These are phyloP conservation scores for Penicillium italicum DNA, from an alignment of 2,329 filamentous ascomycete species.

Conservation along the genomic window DNA sequence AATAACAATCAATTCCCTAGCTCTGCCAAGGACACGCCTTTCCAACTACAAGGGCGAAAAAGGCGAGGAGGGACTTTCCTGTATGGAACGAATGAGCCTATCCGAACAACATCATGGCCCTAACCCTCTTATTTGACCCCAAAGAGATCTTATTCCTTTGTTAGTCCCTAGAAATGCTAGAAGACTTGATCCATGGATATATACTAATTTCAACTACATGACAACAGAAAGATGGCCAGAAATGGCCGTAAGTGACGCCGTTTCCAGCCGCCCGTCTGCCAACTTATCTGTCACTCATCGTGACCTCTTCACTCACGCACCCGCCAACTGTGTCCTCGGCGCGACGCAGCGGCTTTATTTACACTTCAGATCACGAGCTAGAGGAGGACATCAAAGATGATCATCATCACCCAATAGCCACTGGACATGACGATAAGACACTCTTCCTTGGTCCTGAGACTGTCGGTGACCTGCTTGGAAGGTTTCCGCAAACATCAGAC, in stretches of 20 bases:
- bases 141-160: neutral
- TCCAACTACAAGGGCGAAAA: too few relatives aligned
- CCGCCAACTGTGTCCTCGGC: too few relatives aligned
- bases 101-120: neutral
- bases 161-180: neutral
- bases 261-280: neutral
- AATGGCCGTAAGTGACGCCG: neutral
- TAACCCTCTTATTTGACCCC: neutral
- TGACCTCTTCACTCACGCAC: neutral
- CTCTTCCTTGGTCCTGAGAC: slow-evolving; percentile 64
- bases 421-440: slow-evolving; percentile 63
- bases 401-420: slow-evolving; percentile 26
- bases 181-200: neutral
- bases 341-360: too few relatives aligned
- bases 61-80: neutral
- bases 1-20: neutral
- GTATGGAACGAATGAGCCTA: neutral
- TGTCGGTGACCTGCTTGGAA: slow-evolving; percentile 39
- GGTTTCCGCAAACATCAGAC: slow-evolving; percentile 63
- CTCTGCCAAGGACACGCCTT: neutral
- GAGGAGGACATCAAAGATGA: neutral
- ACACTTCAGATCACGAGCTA: too few relatives aligned
- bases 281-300: neutral
- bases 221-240: neutral
- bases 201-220: neutral